Evolutionary conservation across 164 flowering plant species (phyloP).

Genomic region (Magnolia officinalis): DNA sequence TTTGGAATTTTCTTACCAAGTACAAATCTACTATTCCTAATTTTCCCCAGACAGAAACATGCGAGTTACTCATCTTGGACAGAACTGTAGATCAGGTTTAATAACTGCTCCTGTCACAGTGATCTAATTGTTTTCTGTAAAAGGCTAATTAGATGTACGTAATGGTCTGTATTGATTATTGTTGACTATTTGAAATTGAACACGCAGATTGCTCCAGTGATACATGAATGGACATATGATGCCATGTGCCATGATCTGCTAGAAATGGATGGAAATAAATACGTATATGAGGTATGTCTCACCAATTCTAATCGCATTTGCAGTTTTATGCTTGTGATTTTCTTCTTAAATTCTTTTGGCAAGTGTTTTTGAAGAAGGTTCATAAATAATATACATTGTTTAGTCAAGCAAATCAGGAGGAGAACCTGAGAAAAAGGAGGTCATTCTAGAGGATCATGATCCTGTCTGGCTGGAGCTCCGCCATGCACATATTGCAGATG

Average conservation of each 20-base stretch:
- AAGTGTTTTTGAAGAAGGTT: background rate
- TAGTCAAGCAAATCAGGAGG: conserved; percentile 81
- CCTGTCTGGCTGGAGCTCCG: conserved; percentile 97
- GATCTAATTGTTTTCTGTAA: background rate
- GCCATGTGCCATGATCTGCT: conserved; percentile 97
- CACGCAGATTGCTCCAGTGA: conserved; percentile 88
- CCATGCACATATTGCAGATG: conserved; percentile 97
- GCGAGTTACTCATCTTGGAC: conserved; percentile 89
- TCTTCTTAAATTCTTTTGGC: conserved; percentile 6
- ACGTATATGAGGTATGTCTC: conserved; percentile 73
- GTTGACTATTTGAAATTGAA: conserved; percentile 2
- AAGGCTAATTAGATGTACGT: background rate
- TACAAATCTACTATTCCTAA: conserved; percentile 67
- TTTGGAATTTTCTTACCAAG: conserved; percentile 69
- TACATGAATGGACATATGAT: conserved; percentile 99
- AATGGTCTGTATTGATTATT: background rate
- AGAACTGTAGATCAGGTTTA: conserved; percentile 94
- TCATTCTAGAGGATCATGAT: conserved; percentile 95
- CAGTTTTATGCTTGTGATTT: conserved; percentile 2
- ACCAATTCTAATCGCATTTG: background rate
- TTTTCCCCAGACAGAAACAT: conserved; percentile 89
- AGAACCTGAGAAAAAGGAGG: conserved; percentile 78
- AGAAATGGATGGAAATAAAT: conserved; percentile 91
- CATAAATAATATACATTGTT: conserved; percentile 11
- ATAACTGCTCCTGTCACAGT: conserved; percentile 1